Evolutionary conservation across 345 rosid species (phyloP).

Genomic region (Eucalyptus decipiens): DNA sequence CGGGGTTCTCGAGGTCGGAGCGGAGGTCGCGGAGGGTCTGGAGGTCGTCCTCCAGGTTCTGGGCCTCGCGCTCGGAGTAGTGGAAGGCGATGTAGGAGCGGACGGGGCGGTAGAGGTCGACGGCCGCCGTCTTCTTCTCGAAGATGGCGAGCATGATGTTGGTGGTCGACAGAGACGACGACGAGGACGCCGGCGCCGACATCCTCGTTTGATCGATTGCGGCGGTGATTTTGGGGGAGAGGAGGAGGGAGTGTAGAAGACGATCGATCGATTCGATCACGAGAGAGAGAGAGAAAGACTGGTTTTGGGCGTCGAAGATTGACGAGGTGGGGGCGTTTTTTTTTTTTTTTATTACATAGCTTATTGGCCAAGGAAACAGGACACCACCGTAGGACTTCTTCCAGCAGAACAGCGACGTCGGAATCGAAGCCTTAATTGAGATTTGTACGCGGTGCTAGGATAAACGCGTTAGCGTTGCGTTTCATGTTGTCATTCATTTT

Average conservation of each 20-base stretch:
- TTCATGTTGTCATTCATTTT: background rate
- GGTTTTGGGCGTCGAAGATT: background rate
- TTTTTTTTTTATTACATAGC: background rate
- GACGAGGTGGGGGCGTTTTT: no score
- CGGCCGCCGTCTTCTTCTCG: slow-evolving; percentile 75
- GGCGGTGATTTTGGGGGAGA: background rate
- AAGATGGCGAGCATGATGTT: slow-evolving; percentile 88
- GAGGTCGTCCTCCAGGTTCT: slow-evolving; percentile 90
- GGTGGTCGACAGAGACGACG: slow-evolving; percentile 40
- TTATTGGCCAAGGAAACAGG: background rate
- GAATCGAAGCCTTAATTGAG: background rate
- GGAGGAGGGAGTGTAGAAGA: background rate
- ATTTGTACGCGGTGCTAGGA: background rate
- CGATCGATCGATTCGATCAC: background rate
- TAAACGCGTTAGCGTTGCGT: background rate
- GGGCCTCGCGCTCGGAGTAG: slow-evolving; percentile 97
- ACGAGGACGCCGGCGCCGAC: background rate
- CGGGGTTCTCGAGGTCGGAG: slow-evolving; percentile 63
- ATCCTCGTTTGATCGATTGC: background rate
- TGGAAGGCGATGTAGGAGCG: slow-evolving; percentile 66
- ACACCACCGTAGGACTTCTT: background rate
- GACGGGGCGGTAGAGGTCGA: slow-evolving; percentile 90
- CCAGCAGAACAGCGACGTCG: background rate
- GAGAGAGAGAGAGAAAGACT: background rate
- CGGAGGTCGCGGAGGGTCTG: slow-evolving; percentile 62